Base-by-base conservation (phyloP, 2,329 filamentous ascomycete genomes). In the Berkeleyomyces rouxiae region DNA sequence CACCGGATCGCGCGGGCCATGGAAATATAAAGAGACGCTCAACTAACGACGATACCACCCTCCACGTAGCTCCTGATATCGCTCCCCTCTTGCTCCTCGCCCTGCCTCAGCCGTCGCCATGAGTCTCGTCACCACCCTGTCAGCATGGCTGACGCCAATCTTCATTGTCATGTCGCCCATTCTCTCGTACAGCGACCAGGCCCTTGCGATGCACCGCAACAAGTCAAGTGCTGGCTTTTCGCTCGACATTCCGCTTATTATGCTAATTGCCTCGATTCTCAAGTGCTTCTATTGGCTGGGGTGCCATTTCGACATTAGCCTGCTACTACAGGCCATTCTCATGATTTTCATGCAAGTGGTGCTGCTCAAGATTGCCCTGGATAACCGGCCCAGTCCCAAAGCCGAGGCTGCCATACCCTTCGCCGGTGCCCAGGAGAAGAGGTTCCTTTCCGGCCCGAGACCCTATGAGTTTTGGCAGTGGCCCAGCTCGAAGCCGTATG, bases 401-500 rank as follows among this genome's bases (percentile, higher is more conserved):
- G 82, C 46, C 63, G 82, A 84, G 59, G 76, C 79, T 5, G 76
- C 78, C 2, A 66, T 77, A 31, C 87, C 88, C 10, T 90, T 91
- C 71, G 76, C 80, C 1, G 61, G 65, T 33, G 59, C 33, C 69
- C 5, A 70, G 70, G 64, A 68, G 69, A 62, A 62, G 47, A 39
- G 59, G 7, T 69, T 69, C n/a, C 55, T 58, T 59, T 72, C 71
- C 63, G 73, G 73, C 53, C 77, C 76, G 65, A 77, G 88, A 33
- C 88, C 88, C 0, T 91, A 84, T 70, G 81, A 84, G 69, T 92
- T 92, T 71, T 92, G 88, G 88, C 87, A 88, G 72, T 92, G 88
- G 88, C 79, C 83, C 63, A 82, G 81, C 23, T 78, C 83, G 4
- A 84, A 83, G 68, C 86, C 87, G 75, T 85, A 71, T 65, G 80